These are phyloP conservation scores for Sporothrix brasiliensis DNA, from an alignment of 2,329 filamentous ascomycete species.

Conservation along the genomic window DNA sequence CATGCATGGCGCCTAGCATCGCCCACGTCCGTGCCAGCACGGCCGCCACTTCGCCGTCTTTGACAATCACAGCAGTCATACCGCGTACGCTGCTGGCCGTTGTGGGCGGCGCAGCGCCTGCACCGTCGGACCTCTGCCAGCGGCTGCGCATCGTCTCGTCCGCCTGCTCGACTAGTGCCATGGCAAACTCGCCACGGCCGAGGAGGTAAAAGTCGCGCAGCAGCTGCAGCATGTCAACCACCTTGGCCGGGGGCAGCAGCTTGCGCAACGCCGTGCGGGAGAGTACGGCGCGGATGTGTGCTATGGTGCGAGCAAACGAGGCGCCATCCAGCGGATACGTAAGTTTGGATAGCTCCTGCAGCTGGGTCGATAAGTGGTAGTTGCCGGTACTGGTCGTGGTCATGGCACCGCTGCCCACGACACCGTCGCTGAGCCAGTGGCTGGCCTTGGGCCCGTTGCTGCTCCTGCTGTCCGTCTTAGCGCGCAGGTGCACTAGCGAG, in stretches of 20 bases:
- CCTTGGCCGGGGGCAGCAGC: constrained; percentile 74
- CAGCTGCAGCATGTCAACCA: constrained; percentile 74
- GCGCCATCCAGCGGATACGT: constrained; percentile 73
- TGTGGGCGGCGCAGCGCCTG: constrained; percentile 20
- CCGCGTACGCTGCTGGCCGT: constrained; percentile 49
- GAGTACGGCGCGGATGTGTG: constrained; percentile 75
- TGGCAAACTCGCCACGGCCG: constrained; percentile 86
- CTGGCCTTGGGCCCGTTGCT: constrained; percentile 28
- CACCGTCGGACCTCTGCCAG: constrained; percentile 62
- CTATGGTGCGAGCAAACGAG: constrained; percentile 71
- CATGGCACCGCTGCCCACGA: constrained; percentile 49
- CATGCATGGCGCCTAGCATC: constrained; percentile 73
- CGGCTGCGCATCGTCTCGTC: constrained; percentile 76
- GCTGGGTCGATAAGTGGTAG: constrained; percentile 62
- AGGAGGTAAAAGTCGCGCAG: constrained; percentile 87
- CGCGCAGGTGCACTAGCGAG: constrained; percentile 77
- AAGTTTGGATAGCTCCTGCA: constrained; percentile 68
- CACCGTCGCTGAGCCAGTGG: constrained; percentile 29
- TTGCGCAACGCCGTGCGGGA: constrained; percentile 83
- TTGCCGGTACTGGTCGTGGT: constrained; percentile 44
- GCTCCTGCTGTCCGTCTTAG: constrained; percentile 26
- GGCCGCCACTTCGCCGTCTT: constrained; percentile 82
- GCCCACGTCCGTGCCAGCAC: constrained; percentile 79
- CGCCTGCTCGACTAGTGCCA: constrained; percentile 81
- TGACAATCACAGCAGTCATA: constrained; percentile 68